Evolutionary conservation across 192 early-diverging fungal genomes (phyloP).

Genomic region (Coemansia sp.): DNA sequence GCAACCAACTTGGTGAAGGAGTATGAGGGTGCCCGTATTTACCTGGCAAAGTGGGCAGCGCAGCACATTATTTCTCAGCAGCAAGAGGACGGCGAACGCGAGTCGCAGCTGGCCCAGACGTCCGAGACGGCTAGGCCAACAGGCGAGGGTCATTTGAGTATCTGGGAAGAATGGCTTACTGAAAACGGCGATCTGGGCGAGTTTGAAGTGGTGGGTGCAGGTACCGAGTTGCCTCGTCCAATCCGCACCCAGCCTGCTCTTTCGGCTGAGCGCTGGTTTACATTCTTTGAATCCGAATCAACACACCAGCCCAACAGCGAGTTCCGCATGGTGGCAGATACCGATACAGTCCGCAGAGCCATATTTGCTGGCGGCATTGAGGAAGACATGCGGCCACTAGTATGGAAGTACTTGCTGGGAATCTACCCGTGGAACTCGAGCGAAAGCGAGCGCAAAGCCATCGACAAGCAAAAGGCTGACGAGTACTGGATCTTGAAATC

Average conservation of each 20-base stretch:
- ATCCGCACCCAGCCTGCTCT: conserved; percentile 55
- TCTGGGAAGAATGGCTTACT: conserved; percentile 54
- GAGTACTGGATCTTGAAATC: conserved; percentile 65
- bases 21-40: conserved; percentile 75
- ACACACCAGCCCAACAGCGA: conserved; percentile 20
- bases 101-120: conserved; percentile 25
- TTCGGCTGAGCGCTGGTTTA: conserved; percentile 66
- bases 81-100: conserved; percentile 49
- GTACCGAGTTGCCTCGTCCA: conserved; percentile 32
- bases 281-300: conserved; percentile 59
- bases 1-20: conserved; percentile 66
- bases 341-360: conserved; percentile 55
- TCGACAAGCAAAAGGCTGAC: conserved; percentile 58
- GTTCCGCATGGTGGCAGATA: conserved; percentile 46
- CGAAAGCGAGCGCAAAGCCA: conserved; percentile 63
- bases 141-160: conserved; percentile 20
- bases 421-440: conserved; percentile 84
- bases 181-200: conserved; percentile 43
- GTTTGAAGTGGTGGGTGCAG: conserved; percentile 48
- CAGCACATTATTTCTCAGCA: conserved; percentile 54
- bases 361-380: conserved; percentile 80
- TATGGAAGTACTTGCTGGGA: conserved; percentile 86
- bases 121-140: background rate
- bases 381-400: conserved; percentile 71
- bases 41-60: conserved; percentile 77